Percentiles rank a stretch among this genome's conserved stretches.
These are phyloP conservation scores for Chalciporus chontae DNA, from an alignment of 768 basidiomycete species.

Conservation along the genomic window DNA sequence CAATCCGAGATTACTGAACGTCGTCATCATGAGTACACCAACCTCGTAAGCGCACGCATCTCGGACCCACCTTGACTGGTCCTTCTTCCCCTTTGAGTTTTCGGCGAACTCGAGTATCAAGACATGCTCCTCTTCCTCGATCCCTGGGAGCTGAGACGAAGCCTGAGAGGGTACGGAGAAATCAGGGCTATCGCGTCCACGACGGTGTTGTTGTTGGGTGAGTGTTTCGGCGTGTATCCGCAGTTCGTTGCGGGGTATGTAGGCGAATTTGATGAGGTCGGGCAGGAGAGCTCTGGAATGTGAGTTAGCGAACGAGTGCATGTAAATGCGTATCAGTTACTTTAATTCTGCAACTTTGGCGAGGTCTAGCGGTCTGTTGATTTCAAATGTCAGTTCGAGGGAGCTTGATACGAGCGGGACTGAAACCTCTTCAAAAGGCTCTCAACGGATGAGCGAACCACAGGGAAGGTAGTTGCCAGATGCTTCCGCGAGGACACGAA, in stretches of 20 bases:
- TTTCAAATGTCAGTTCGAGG: neutral
- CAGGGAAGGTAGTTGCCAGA: conserved; percentile 74
- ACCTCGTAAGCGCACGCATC: neutral
- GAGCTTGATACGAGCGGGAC: neutral
- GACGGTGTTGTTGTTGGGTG: conserved; percentile 14
- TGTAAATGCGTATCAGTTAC: conserved; percentile 33
- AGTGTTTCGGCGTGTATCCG: conserved; percentile 45
- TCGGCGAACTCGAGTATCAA: conserved; percentile 51
- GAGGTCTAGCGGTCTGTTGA: conserved; percentile 73
- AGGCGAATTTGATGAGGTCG: conserved; percentile 77
- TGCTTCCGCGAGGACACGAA: conserved; percentile 82
- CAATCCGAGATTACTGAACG: conserved; percentile 14
- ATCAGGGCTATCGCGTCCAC: conserved; percentile 40
- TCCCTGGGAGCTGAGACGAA: conserved; percentile 24
- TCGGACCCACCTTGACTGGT: conserved; percentile 24
- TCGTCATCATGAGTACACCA: neutral
- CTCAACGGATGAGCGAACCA: conserved; percentile 77
- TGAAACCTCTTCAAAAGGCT: conserved; percentile 67
- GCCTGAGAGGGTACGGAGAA: conserved; percentile 29
- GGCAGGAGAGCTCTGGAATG: conserved; percentile 70
- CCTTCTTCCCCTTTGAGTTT: conserved; percentile 33
- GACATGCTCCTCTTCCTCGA: conserved; percentile 44
- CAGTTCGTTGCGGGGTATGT: conserved; percentile 62
- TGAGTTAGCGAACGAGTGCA: neutral
- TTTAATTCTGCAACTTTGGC: conserved; percentile 79